Percentiles rank a stretch among this genome's conserved stretches.
These are phyloP conservation scores for Phytophthora fragariaefolia DNA, from an alignment of 352 stramenopile genomes.

Conservation along the genomic window DNA sequence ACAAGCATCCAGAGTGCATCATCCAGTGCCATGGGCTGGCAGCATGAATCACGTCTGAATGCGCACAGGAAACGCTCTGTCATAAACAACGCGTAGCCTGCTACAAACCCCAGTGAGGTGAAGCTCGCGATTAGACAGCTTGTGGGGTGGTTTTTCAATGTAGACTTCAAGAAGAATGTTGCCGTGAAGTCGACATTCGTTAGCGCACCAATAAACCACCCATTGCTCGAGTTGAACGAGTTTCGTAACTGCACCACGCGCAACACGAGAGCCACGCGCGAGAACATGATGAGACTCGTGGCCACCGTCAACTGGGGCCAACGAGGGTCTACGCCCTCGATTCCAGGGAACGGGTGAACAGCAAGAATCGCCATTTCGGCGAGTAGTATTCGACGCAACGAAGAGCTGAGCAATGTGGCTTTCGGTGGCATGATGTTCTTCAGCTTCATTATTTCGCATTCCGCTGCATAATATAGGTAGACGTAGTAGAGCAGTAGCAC, in stretches of 20 bases:
- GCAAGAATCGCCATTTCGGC: conserved; percentile 58
- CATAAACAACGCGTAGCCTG: conserved; percentile 70
- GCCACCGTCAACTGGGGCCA: conserved; percentile 68
- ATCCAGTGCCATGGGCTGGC: conserved; percentile 52
- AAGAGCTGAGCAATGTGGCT: conserved; percentile 66
- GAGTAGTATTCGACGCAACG: conserved; percentile 51
- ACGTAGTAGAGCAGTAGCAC: conserved; percentile 74
- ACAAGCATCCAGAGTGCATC: conserved; percentile 73
- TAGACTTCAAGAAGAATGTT: conserved; percentile 80
- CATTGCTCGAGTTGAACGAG: conserved; percentile 84
- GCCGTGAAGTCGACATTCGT: conserved; percentile 81
- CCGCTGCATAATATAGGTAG: conserved; percentile 67
- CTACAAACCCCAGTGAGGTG: conserved; percentile 45
- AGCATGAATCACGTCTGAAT: conserved; percentile 62
- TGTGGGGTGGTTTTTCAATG: conserved; percentile 72
- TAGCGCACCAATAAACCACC: conserved; percentile 80
- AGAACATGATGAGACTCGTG: conserved; percentile 71
- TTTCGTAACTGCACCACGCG: conserved; percentile 68
- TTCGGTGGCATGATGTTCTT: conserved; percentile 82
- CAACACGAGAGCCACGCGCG: conserved; percentile 55
- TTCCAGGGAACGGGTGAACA: conserved; percentile 74
- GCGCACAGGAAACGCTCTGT: conserved; percentile 78
- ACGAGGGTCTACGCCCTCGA: conserved; percentile 65
- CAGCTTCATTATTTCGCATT: conserved; percentile 82
- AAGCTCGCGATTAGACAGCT: conserved; percentile 56